These are phyloP conservation scores for Cladosporium sp. DNA, from an alignment of 2,329 filamentous ascomycete species.

Conservation along the genomic window DNA sequence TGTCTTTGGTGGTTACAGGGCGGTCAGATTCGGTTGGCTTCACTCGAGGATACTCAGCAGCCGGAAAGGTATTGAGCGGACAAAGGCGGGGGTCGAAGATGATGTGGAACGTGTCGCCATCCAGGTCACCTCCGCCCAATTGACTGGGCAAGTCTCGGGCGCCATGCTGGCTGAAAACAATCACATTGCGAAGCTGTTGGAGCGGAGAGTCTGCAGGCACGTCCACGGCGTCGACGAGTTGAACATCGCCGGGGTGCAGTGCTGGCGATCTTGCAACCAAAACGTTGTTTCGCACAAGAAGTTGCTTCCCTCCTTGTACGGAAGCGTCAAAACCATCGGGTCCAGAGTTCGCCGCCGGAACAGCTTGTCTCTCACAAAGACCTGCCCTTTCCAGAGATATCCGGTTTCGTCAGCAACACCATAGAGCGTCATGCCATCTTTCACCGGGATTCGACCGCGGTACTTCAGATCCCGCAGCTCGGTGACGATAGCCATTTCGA, in stretches of 20 bases:
- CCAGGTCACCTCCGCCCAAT: slow-evolving; percentile 76
- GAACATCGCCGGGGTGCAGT: slow-evolving; percentile 77
- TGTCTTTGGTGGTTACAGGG: slow-evolving; percentile 59
- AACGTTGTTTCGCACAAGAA: slow-evolving; percentile 42
- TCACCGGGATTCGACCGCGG: slow-evolving; percentile 68
- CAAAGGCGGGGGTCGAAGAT: slow-evolving; percentile 63
- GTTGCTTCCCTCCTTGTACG: slow-evolving; percentile 21
- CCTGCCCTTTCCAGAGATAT: slow-evolving; percentile 60
- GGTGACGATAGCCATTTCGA: slow-evolving; percentile 67
- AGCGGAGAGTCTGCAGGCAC: slow-evolving; percentile 61
- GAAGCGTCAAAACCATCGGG: background rate
- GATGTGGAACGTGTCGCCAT: slow-evolving; percentile 77
- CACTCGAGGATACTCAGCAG: slow-evolving; percentile 67
- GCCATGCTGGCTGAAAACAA: slow-evolving; percentile 72
- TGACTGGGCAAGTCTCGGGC: slow-evolving; percentile 70
- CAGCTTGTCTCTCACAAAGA: slow-evolving; percentile 53
- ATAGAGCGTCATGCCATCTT: slow-evolving; percentile 68
- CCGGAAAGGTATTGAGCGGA: slow-evolving; percentile 41
- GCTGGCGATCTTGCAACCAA: slow-evolving; percentile 76
- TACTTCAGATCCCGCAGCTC: slow-evolving; percentile 74
- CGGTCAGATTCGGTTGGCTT: slow-evolving; percentile 57
- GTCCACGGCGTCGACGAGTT: slow-evolving; percentile 56
- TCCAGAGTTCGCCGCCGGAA: slow-evolving; percentile 1
- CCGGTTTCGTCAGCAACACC: slow-evolving; percentile 81
- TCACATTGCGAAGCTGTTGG: slow-evolving; percentile 61